Evolutionary conservation across 192 early-diverging fungal species (phyloP), one percentile per base, ranked within the genome.

Genomic region (Coemansia sp.): DNA sequence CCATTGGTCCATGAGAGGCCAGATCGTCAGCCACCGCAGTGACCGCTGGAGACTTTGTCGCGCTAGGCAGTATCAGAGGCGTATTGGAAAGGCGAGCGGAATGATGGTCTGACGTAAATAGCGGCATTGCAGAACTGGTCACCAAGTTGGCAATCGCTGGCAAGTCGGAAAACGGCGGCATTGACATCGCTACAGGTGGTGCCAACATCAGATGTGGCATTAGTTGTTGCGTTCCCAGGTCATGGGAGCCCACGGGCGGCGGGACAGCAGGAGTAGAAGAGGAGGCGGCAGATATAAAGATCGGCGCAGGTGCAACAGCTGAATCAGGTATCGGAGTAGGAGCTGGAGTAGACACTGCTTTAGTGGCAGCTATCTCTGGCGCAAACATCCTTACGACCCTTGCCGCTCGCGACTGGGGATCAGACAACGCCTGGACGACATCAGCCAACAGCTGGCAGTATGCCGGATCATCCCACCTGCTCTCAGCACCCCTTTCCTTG

Each of bases 361-460:
- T 66, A 20, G 68, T 16, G 7, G 50, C 38, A 16, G 33, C 5
- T 11, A n/a, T 24, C 7, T 65, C 64, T 27, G 61, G 18, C 29
- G 71, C 38, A 67, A 58, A 60, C 39, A 57, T 75, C 31, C 72
- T 69, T 20, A 71, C 81, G 29, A 69, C 78, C 12, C 66, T 58
- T 12, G 81, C 81, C 2, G 81, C 81, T 57, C 73, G 73, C 38
- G 81, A 84, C n/a, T 72, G 50, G 2, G 81, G 72, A 33, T 74
- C 50, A 1, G 78, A 66, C 44, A 84, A 13, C 22, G 81, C 81
- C 34, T 84, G 77, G 40, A 84, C 76, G n/a, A 84, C 71, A 60
- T 84, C 81, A 3, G 81, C 62, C 64, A 84, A 41, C 40, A 84
- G 53, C 71, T 79, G 76, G 64, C 81, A 80, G 65, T 84, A 84